phyloP scores from a whole-genome alignment of 2,329 filamentous ascomycete species.

The Calonectria fujianensis region DNA sequence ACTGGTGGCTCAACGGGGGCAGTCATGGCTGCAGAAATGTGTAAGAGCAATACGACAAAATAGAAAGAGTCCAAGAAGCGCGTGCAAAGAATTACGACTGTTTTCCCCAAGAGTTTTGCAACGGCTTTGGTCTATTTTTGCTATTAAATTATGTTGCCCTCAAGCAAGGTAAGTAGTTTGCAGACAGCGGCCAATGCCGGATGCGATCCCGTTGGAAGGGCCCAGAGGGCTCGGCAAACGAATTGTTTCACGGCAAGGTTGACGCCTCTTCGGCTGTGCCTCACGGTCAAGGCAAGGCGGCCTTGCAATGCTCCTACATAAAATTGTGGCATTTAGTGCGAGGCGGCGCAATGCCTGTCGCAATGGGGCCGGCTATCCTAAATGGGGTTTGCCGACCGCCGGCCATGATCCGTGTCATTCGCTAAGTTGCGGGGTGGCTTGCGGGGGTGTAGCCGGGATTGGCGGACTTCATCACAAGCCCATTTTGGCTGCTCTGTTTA shows the following conservation, averaged over 20 bases:
- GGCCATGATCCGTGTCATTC: neutral
- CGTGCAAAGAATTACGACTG: neutral
- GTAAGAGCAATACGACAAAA: neutral
- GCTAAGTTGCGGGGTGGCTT: neutral
- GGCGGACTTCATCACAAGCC: neutral
- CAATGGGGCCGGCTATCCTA: slow-evolving; percentile 9
- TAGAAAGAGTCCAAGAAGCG: neutral
- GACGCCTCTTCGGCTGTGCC: neutral
- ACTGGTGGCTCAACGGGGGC: slow-evolving; percentile 44
- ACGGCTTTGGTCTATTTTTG: neutral
- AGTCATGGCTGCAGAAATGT: slow-evolving; percentile 35
- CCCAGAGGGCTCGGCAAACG: neutral
- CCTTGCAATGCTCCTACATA: neutral
- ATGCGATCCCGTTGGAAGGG: neutral
- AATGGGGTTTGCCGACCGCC: slow-evolving; percentile 13
- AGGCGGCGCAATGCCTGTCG: neutral
- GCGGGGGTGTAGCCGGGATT: slow-evolving; percentile 10
- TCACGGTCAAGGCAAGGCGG: neutral
- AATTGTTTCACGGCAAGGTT: neutral
- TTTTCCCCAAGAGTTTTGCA: neutral
- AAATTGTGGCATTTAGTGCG: neutral
- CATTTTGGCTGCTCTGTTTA: neutral
- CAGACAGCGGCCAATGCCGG: neutral
- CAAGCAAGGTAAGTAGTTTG: neutral
- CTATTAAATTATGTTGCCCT: neutral